A percentile compares a stretch with the other conserved stretches of the same genome.
These are phyloP conservation scores for Purshia tridentata DNA, from an alignment of 306 rosid species.

Conservation along the genomic window DNA sequence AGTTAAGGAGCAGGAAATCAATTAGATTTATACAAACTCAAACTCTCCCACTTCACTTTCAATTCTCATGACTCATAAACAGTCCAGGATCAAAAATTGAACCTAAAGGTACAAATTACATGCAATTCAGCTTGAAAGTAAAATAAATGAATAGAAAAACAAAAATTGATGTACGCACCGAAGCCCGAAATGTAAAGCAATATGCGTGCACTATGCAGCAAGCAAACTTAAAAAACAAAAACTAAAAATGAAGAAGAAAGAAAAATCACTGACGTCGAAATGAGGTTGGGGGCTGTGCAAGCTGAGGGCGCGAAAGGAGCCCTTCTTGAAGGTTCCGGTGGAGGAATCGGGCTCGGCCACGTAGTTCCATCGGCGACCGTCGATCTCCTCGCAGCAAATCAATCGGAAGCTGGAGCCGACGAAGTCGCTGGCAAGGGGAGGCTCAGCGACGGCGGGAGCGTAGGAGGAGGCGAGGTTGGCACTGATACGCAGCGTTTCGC, in stretches of 20 bases:
- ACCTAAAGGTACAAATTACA: neutral
- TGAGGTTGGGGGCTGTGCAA: constrained; percentile 70
- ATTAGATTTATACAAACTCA: no score
- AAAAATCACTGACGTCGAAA: constrained; percentile 43
- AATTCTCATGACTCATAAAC: no score
- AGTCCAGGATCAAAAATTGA: no score
- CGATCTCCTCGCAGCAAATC: constrained; percentile 87
- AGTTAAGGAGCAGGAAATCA: neutral
- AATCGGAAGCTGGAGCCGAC: constrained; percentile 45
- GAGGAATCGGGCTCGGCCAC: constrained; percentile 59
- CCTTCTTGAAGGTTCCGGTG: constrained; percentile 49
- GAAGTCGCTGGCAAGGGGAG: constrained; percentile 20
- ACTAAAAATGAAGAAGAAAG: neutral
- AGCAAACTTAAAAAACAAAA: neutral
- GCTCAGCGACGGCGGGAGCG: constrained; percentile 31
- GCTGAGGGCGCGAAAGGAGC: constrained; percentile 64
- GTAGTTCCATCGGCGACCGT: constrained; percentile 86
- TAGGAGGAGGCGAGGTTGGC: constrained; percentile 75
- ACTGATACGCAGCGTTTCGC: constrained; percentile 83
- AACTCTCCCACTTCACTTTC: no score
- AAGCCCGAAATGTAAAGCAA: neutral
- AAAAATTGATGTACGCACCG: no score
- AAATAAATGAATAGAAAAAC: neutral
- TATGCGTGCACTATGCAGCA: neutral
- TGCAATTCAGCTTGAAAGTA: neutral